Evolutionary conservation across 768 basidiomycete species (phyloP).

Genomic region (Ramaria sp.): DNA sequence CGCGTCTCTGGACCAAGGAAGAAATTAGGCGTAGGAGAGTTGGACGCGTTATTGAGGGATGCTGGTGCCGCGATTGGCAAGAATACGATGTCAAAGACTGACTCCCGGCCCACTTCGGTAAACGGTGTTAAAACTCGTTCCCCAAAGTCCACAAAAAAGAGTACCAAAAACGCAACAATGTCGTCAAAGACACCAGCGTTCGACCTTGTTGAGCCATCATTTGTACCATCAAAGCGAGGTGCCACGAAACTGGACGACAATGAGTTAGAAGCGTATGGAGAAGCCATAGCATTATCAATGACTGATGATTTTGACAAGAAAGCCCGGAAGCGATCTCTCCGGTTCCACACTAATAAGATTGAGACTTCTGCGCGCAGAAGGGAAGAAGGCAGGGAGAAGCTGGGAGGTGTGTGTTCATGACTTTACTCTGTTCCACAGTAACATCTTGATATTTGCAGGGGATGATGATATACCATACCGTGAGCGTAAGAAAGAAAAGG

Average conservation of each 20-base stretch:
- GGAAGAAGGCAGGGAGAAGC: constrained; percentile 54
- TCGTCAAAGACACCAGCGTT: constrained; percentile 32
- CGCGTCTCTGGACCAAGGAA: neutral
- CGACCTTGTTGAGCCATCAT: constrained; percentile 75
- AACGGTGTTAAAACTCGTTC: constrained; percentile 26
- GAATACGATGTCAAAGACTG: constrained; percentile 18
- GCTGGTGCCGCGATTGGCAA: constrained; percentile 20
- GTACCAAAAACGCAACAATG: constrained; percentile 25
- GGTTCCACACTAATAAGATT: constrained; percentile 91
- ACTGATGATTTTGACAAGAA: constrained; percentile 78
- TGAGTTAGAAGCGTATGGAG: constrained; percentile 54
- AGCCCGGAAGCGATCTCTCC: constrained; percentile 69
- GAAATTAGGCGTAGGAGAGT: constrained; percentile 34
- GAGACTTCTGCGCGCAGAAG: constrained; percentile 70
- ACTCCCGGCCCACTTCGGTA: constrained; percentile 11
- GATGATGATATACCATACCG: constrained; percentile 94
- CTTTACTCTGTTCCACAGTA: neutral
- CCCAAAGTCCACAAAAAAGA: constrained; percentile 15
- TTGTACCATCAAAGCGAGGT: constrained; percentile 25
- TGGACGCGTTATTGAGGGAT: constrained; percentile 47
- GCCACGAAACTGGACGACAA: constrained; percentile 10
- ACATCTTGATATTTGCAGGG: constrained; percentile 19
- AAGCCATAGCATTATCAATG: constrained; percentile 52
- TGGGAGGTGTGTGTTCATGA: constrained; percentile 33
- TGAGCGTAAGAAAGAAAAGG: constrained; percentile 56